Evolutionary conservation across 148 eudicot species (phyloP), one percentile per base, ranked within the genome.

Genomic region (Rhododendron ovatum): DNA sequence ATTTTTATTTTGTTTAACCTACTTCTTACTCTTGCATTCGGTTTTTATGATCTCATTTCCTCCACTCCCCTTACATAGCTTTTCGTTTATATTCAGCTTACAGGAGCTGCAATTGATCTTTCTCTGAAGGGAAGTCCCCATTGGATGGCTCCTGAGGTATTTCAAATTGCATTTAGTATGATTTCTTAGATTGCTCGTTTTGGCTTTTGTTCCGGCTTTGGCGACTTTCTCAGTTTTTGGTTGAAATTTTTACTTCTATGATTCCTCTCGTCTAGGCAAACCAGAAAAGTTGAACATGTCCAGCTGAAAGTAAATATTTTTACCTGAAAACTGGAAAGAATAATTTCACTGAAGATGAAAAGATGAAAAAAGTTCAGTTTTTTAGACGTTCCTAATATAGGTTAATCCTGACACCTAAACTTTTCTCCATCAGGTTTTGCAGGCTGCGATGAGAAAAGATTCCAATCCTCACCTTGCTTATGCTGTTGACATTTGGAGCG

Each of bases 61-160:
- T 79, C 82, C 39, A 37, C 20, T 79, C 69, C 79, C 26, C 51
- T 53, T 61, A 88, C 43, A 71, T 86, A 17, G 67, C 59, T 35
- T 69, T 86, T 78, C n/a, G 76, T 81, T 55, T 81, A 37, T 84
- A 83, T 84, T 51, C 94, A 96, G 99, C 96, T 95, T 83, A 55
- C 93, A 39, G 92, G 92, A 81, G 87, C 87, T 88, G 91, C 89
- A 22, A 85, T 85, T 84, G 93, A 90, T 82, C 98, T 96, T 85
- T 96, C 99, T 81, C 83, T 95, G 65, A 96, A 95, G 88, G 99
- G 99, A 39, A 96, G 95, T 84, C 98, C 99, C 53, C 91, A 95
- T 88, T 96, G 99, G 99, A 93, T 96, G 98, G 98, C 98, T 86
- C 99, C 99, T 83, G 99, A 96, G 98, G 99, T 96, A 92, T 80